Evolutionary conservation across 2,329 filamentous ascomycete genomes (phyloP), one percentile per base, ranked within the genome.

Genomic region (Phialophora macrospora): DNA sequence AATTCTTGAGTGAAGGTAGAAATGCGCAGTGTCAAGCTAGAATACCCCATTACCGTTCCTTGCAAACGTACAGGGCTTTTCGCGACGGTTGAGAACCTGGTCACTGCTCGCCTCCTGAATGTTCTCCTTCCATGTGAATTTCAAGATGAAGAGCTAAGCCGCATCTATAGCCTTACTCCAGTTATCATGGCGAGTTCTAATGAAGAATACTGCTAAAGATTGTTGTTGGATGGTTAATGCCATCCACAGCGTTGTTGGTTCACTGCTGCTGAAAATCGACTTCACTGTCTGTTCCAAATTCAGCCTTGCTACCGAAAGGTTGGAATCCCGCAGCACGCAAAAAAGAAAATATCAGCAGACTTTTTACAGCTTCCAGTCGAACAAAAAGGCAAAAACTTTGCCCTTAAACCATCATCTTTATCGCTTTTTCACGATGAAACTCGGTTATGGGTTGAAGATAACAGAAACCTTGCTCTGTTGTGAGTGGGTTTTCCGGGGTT

Each of bases 321-420:
- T 41, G 14, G 14, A 49, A 26, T 49, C 20, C n/a, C 20, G 20
- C 46, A 49, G 46, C 2, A n/a, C 20, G 22, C 46, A 49, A 49
- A 49, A 49, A 22, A 24, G 3, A 24, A 24, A 24, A 1, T 11
- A 49, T 3, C 4, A 20, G 12, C 20, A 8, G 34, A 41, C 34
- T 41, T 41, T 41, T 41, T 49, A 7, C 46, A 49, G 20, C 46
- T 26, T 24, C 20, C 9, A 8, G 6, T 49, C 20, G 8, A 49
- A 26, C 46, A 24, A 49, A 49, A 49, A 49, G 3, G 46, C 20
- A 49, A 49, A 49, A 49, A 49, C 46, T 49, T 26, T 49, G 46
- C 46, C 46, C 46, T 26, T 49, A 49, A 49, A 20, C 46, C 46
- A 49, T 11, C 9, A 1, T 26, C 46, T 22, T 49, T 24, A 20